phyloP scores from a whole-genome alignment of 179 eudicot species.

The Beta lomatogona region DNA sequence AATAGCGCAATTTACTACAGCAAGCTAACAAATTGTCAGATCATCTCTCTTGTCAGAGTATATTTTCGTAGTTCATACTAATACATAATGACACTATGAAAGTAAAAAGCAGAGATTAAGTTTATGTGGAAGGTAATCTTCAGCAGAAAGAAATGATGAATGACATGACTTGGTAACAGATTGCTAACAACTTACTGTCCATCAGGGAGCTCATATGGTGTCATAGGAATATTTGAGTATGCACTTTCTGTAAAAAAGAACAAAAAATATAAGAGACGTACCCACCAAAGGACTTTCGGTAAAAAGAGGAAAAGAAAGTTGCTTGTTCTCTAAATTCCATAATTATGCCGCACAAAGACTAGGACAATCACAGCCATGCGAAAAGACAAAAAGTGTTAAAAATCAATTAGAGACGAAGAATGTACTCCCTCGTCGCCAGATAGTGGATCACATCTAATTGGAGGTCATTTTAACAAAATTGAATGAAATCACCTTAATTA shows the following conservation, averaged over 20 bases:
- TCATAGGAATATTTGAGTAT: constrained; percentile 96
- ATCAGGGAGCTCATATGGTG: constrained; percentile 96
- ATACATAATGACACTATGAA: neutral
- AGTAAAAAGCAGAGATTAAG: neutral
- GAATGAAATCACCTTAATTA: neutral
- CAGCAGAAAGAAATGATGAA: neutral
- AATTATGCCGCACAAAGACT: constrained; percentile 6
- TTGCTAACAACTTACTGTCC: constrained; percentile 82
- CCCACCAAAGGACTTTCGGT: too few relatives aligned
- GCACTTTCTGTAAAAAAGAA: constrained; percentile 55
- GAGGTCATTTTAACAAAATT: neutral
- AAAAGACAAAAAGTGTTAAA: neutral
- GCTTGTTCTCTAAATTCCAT: too few relatives aligned
- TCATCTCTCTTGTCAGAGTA: neutral
- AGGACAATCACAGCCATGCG: neutral
- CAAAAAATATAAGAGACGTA: neutral
- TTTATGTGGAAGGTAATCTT: neutral
- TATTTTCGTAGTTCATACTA: neutral
- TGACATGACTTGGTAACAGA: constrained; percentile 2
- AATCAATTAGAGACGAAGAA: neutral
- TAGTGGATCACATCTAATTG: neutral
- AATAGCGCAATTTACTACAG: neutral
- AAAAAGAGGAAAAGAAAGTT: neutral
- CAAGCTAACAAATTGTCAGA: neutral
- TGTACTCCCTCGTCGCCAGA: neutral